These are phyloP conservation scores for Artemisia tridentata DNA, from an alignment of 129 eudicot species.

Conservation along the genomic window DNA sequence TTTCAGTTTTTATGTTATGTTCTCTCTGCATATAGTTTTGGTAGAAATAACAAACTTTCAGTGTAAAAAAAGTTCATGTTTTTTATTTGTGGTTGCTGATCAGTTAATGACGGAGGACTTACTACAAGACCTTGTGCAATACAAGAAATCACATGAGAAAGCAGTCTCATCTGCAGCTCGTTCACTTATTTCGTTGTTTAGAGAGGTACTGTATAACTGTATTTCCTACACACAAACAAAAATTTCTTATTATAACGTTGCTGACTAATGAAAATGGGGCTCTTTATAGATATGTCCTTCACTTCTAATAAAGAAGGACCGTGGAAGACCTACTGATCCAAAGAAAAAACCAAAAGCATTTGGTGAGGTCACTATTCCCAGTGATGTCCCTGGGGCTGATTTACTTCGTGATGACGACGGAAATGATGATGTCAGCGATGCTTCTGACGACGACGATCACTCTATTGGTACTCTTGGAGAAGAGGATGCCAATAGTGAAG, in stretches of 20 bases:
- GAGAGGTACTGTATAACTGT: constrained; percentile 57
- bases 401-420: constrained; percentile 46
- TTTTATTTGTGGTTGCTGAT: constrained; percentile 12
- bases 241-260: neutral
- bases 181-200: constrained; percentile 78
- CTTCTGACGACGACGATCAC: constrained; percentile 32
- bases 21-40: constrained; percentile 1
- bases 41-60: neutral
- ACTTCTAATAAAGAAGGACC: constrained; percentile 79
- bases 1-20: neutral
- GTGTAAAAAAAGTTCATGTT: neutral
- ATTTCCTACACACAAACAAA: neutral
- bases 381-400: constrained; percentile 81
- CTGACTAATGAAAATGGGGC: constrained; percentile 2
- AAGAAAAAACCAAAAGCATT: constrained; percentile 93
- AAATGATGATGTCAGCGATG: constrained; percentile 36
- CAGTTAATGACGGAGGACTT: constrained; percentile 96
- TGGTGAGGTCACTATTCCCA: constrained; percentile 73
- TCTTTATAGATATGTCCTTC: constrained; percentile 81
- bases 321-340: constrained; percentile 77
- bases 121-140: constrained; percentile 94
- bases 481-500: constrained; percentile 39
- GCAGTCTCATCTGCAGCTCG: constrained; percentile 96
- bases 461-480: constrained; percentile 25
- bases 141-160: constrained; percentile 85